phyloP scores from a whole-genome alignment of 2,329 filamentous ascomycete genomes.

The Aaosphaeria arxii region DNA sequence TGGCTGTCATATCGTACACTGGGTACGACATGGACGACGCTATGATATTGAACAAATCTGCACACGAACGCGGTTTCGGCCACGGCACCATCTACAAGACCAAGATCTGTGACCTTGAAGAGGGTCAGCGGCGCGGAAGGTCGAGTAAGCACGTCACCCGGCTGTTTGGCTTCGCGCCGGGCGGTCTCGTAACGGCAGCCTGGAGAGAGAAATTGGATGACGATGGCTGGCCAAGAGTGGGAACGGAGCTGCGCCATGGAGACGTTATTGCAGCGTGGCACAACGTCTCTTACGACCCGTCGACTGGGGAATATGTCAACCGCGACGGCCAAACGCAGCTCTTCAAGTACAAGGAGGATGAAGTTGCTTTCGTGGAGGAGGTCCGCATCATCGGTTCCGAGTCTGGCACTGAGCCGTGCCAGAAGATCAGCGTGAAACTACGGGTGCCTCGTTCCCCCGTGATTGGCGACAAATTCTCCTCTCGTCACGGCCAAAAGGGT shows the following conservation, averaged over 20 bases:
- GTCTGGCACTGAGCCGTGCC: slow-evolving; percentile 75
- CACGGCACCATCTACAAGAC: slow-evolving; percentile 98
- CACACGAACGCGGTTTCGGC: slow-evolving; percentile 92
- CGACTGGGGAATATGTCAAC: slow-evolving; percentile 75
- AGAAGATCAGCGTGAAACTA: slow-evolving; percentile 89
- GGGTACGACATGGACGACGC: slow-evolving; percentile 99
- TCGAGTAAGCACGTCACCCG: slow-evolving; percentile 70
- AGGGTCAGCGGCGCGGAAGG: slow-evolving; percentile 65
- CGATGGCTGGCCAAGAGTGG: slow-evolving; percentile 82
- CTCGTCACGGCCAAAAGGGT: slow-evolving; percentile 96
- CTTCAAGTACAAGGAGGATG: slow-evolving; percentile 91
- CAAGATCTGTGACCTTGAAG: slow-evolving; percentile 83
- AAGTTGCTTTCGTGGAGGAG: slow-evolving; percentile 86
- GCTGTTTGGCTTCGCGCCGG: slow-evolving; percentile 87
- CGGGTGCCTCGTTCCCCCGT: slow-evolving; percentile 85
- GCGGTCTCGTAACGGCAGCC: slow-evolving; percentile 66
- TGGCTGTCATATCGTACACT: slow-evolving; percentile 97
- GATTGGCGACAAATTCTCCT: slow-evolving; percentile 99
- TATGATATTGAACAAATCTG: slow-evolving; percentile 98
- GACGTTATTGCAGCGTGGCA: slow-evolving; percentile 88
- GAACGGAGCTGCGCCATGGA: slow-evolving; percentile 73
- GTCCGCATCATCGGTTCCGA: slow-evolving; percentile 88
- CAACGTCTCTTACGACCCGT: slow-evolving; percentile 72
- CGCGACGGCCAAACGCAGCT: slow-evolving; percentile 82
- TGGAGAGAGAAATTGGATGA: slow-evolving; percentile 74